Base-by-base conservation (phyloP, 371 early-diverging fungal species). In the Mortierella sp. region DNA sequence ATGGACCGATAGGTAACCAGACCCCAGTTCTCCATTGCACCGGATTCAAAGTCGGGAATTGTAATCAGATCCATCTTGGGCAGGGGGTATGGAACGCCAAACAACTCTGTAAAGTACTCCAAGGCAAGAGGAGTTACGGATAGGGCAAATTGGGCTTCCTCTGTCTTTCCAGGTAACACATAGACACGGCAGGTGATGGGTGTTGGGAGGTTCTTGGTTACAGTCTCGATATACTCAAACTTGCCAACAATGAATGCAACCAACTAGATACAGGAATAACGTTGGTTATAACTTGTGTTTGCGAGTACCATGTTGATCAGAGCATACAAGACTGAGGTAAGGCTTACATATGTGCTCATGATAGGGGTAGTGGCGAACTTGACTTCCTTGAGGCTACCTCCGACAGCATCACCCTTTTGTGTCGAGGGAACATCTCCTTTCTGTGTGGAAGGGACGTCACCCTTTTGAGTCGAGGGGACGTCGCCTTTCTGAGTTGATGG, bases 1-100 rank as follows among this genome's bases (percentile, higher is more conserved):
- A 91, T 86, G 34, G 86, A 88, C 53, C 97, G 85, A 73, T 92
- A 97, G 7, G 96, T 96, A 28, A 97, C 90, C 43, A 97, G 79
- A 53, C 93, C 95, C 95, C 95, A 97, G 83, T 97, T 97, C 80
- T 96, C 93, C 93, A 93, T 92, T 39, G 91, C 92, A 54, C 94
- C 94, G 40, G 91, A 89, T 56, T 88, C 88, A 74, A 96, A 97
- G 79, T 93, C 94, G 25, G 96, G 96, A 69, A 97, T 91, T 37
- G 95, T 95, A 34, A 96, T 86, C 80, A 94, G 86, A 76, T 96
- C 97, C 62, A 92, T 80, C 84, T 96, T 96, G 54, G 94, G 90
- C 44, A 96, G 79, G 28, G 94, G 95, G 71, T 95, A 96, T 13
- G 90, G 86, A 47, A 90, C 88, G n/a, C 87, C 91, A 80, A 96